Evolutionary conservation across 1,284 basidiomycete genomes (phyloP).

Genomic region (Exsudoporus floridanus): DNA sequence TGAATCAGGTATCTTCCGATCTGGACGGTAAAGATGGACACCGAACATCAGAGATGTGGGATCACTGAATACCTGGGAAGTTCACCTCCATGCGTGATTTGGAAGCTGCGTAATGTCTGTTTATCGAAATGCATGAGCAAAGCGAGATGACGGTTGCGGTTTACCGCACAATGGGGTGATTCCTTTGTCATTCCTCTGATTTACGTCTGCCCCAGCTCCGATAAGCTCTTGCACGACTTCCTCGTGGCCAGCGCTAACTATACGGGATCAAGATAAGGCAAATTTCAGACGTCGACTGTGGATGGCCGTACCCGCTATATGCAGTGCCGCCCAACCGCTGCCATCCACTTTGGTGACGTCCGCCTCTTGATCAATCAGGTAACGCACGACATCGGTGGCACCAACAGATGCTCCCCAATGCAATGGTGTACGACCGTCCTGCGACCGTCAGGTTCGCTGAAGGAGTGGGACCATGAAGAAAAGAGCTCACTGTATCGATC

Average conservation of each 20-base stretch:
- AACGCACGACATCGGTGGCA: conserved; percentile 67
- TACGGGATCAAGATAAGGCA: not conserved
- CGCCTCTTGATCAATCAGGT: conserved; percentile 70
- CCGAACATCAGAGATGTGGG: not conserved
- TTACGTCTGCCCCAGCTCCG: conserved; percentile 82
- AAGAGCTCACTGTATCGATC: conserved; percentile 58
- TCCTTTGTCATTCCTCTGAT: conserved; percentile 82
- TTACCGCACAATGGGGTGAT: conserved; percentile 77
- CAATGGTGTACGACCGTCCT: conserved; percentile 88
- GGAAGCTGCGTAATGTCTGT: conserved; percentile 91
- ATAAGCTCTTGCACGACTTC: conserved; percentile 79
- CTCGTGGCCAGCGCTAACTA: conserved; percentile 81
- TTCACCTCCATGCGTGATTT: conserved; percentile 83
- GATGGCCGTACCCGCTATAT: conserved; percentile 70
- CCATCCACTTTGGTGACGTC: conserved; percentile 73
- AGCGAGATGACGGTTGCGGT: conserved; percentile 2
- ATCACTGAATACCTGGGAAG: not conserved
- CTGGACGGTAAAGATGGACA: conserved; percentile 42
- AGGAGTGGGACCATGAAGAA: not conserved
- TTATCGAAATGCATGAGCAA: conserved; percentile 7
- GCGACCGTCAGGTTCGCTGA: conserved; percentile 7
- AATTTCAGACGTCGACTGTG: not conserved
- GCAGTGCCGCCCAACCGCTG: conserved; percentile 84
- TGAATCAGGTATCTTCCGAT: conserved; percentile 83
- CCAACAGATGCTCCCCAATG: conserved; percentile 87